A percentile compares a stretch with the other conserved stretches of the same genome.
These are phyloP conservation scores for Sporothrix phasma DNA, from an alignment of 2,329 filamentous ascomycete genomes.

Conservation along the genomic window DNA sequence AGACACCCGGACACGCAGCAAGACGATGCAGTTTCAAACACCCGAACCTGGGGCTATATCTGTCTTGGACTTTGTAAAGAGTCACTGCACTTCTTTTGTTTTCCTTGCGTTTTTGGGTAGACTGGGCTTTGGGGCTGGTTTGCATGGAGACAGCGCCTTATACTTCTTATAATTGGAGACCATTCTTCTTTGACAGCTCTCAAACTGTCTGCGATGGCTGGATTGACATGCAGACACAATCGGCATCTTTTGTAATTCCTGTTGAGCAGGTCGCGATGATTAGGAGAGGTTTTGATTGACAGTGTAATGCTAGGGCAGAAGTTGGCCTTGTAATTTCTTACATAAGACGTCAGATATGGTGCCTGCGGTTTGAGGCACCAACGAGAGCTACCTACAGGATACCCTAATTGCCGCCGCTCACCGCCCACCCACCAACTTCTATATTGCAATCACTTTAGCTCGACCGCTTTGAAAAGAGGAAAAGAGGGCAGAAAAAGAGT, in stretches of 20 bases:
- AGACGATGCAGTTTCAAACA: background rate
- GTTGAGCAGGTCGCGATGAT: too few relatives aligned
- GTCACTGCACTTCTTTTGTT: background rate
- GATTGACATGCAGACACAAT: too few relatives aligned
- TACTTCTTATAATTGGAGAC: background rate
- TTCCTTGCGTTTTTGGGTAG: background rate
- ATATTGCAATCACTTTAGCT: background rate
- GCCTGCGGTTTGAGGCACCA: conserved; percentile 5
- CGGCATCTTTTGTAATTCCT: too few relatives aligned
- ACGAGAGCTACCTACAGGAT: background rate
- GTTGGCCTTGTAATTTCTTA: background rate
- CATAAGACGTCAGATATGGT: background rate
- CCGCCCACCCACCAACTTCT: conserved; percentile 30
- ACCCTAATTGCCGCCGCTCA: conserved; percentile 39
- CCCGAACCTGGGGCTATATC: background rate
- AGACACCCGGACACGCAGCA: background rate
- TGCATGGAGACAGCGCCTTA: background rate
- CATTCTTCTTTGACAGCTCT: background rate
- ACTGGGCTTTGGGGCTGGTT: background rate
- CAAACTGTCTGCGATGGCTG: too few relatives aligned
- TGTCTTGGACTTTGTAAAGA: background rate
- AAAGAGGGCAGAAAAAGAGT: background rate
- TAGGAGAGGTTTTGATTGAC: background rate
- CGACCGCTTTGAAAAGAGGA: background rate
- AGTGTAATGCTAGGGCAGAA: too few relatives aligned